Base-by-base conservation (phyloP, 2,329 filamentous ascomycete species). In the Amauroascus verrucosus region DNA sequence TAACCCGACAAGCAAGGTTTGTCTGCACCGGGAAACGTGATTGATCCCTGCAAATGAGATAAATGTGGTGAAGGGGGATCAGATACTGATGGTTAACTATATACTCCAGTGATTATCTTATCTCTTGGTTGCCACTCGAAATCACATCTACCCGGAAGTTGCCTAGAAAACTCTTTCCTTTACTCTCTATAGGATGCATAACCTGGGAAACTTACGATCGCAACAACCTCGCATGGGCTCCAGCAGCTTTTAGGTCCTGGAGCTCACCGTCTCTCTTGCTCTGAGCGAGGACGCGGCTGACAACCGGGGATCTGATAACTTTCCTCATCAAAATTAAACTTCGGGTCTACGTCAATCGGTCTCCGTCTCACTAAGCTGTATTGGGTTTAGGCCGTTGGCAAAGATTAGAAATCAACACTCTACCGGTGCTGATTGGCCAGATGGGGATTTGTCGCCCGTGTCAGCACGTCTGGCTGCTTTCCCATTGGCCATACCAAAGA, bases 41-140 rank as follows among this genome's bases (percentile, higher is more conserved):
- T 24, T 24, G 40, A 51, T 51, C 49, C 40, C 35, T 51, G 49
- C 43, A n/a, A 14, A 28, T 3, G 2, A 45, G 24, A 18, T 24
- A 30, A 22, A 18, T 13, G 38, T 20, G 33, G 11, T 40, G 20
- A 18, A n/a, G n/a, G n/a, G 14, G 48, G 40, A 51, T 45, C 49
- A 35, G 49, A 51, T 51, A 37, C 35, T 43, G 28, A n/a, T n/a
- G n/a, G n/a, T n/a, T n/a, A n/a, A n/a, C n/a, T 8, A 33, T 51
- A n/a, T 33, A 14, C 26, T 33, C 24, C 16, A n/a, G 8, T 37
- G 49, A 51, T 51, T 51, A 51, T 51, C 49, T 51, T 51, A 51
- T 51, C 49, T 51, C 40, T 51, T 45, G 49, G 49, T 43, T 20
- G n/a, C 26, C 5, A 9, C 32, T n/a, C 11, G 3, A 3, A 35